Conservation (phyloP, 2,329 filamentous ascomycete genomes). For the Knufia petricola region DNA sequence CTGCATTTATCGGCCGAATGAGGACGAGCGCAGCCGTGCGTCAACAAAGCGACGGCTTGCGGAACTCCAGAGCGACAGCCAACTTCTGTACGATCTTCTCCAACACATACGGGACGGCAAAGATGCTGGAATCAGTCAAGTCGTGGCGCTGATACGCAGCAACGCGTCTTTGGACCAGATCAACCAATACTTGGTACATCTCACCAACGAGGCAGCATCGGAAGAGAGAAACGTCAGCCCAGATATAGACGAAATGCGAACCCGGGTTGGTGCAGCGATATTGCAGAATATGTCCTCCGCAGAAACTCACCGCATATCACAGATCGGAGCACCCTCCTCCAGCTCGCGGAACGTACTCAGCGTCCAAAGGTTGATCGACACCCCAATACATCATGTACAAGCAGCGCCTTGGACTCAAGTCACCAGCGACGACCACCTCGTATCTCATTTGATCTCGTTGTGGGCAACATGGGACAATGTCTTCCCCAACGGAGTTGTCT, state of each 20-base stretch:
- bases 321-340: neutral
- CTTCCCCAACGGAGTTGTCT: neutral
- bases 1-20: slow-evolving; percentile 30
- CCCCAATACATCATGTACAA: neutral
- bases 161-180: slow-evolving; percentile 25
- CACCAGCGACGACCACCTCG: neutral
- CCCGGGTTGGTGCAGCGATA: neutral
- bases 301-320: neutral
- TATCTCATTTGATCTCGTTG: neutral
- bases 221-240: neutral
- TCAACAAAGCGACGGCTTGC: slow-evolving; percentile 28
- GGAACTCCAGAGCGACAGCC: slow-evolving; percentile 29
- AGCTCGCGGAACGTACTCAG: neutral
- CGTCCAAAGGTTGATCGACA: neutral
- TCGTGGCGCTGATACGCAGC: slow-evolving; percentile 25
- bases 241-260: neutral
- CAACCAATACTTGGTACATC: slow-evolving; percentile 18
- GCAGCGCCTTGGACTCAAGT: neutral
- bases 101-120: slow-evolving; percentile 24
- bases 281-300: neutral
- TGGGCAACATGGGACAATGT: neutral
- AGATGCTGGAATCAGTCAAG: slow-evolving; percentile 22
- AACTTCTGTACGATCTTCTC: slow-evolving; percentile 27
- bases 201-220: slow-evolving; percentile 4
- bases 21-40: slow-evolving; percentile 31